A percentile compares a stretch with the other conserved stretches of the same genome.
phyloP scores from a whole-genome alignment of 805 yeast genomes.

The Candida ulmi region DNA sequence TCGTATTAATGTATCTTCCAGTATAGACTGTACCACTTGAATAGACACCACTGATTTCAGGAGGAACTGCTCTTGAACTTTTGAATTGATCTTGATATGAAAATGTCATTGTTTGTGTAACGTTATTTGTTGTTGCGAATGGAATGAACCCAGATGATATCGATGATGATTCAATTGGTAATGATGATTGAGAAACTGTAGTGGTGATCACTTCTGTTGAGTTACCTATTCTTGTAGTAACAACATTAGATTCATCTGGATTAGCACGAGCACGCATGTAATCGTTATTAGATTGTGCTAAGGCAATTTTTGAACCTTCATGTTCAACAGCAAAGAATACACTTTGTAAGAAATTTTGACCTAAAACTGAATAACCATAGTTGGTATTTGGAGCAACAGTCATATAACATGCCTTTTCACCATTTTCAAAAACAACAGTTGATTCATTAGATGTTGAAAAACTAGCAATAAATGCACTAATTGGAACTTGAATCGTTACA shows the following conservation, averaged over 20 bases:
- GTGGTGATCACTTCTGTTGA: neutral
- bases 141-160: slow-evolving; percentile 44
- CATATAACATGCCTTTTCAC: slow-evolving; percentile 52
- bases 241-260: too few species aligned
- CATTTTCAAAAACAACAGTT: slow-evolving; percentile 43
- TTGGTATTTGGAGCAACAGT: slow-evolving; percentile 41
- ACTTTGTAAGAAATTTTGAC: slow-evolving; percentile 49
- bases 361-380: slow-evolving; percentile 50
- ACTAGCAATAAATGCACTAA: slow-evolving; percentile 38
- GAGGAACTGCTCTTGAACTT: slow-evolving; percentile 2
- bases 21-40: slow-evolving; percentile 13
- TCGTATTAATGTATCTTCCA: slow-evolving; percentile 8
- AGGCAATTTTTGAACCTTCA: slow-evolving; percentile 48
- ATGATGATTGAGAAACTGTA: neutral
- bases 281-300: slow-evolving; percentile 41
- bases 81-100: neutral
- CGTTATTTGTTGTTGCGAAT: slow-evolving; percentile 35
- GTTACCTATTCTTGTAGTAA: too few species aligned
- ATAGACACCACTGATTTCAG: slow-evolving; percentile 9
- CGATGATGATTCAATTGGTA: slow-evolving; percentile 14
- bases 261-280: slow-evolving; percentile 1
- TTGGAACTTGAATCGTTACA: slow-evolving; percentile 42
- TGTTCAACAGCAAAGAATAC: slow-evolving; percentile 60
- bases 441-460: slow-evolving; percentile 27
- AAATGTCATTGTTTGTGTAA: slow-evolving; percentile 14